Conservation (phyloP, 306 rosid species). For the Mimosa bimucronata region DNA sequence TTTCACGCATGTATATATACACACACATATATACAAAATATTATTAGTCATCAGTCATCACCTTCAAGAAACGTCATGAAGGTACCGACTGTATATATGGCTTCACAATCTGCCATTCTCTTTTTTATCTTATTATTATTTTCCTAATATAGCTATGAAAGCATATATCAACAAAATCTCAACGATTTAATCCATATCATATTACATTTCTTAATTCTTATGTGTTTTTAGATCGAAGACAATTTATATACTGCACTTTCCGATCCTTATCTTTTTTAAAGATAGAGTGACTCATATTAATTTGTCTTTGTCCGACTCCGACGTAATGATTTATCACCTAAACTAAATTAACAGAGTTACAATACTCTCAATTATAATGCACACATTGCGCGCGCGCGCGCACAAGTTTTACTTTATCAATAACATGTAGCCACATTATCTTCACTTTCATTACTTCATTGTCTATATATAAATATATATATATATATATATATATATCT, state of each 20-base stretch:
- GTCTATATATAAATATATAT: no score
- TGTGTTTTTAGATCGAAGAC: background rate
- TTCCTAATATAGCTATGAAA: background rate
- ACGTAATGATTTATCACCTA: constrained; percentile 47
- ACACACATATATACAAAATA: background rate
- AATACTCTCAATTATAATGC: constrained; percentile 9
- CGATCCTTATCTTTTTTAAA: constrained; percentile 13
- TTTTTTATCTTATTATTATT: background rate
- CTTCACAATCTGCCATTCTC: background rate
- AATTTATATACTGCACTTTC: background rate
- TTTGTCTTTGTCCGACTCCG: constrained; percentile 45
- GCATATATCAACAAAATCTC: constrained; percentile 43
- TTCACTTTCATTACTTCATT: background rate
- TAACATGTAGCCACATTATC: background rate
- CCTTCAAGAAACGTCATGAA: constrained; percentile 49
- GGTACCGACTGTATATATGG: background rate
- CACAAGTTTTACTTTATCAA: constrained; percentile 30
- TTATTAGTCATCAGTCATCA: constrained; percentile 39
- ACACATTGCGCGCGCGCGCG: no score
- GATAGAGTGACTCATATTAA: constrained; percentile 39
- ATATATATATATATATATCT: no score
- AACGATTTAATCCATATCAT: constrained; percentile 30
- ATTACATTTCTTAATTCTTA: background rate
- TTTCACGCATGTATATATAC: background rate
- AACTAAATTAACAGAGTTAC: constrained; percentile 43